Percentiles rank a stretch among this genome's conserved stretches.
Evolutionary conservation across 768 basidiomycete species (phyloP).

Genomic region (Calocera viscosa): DNA sequence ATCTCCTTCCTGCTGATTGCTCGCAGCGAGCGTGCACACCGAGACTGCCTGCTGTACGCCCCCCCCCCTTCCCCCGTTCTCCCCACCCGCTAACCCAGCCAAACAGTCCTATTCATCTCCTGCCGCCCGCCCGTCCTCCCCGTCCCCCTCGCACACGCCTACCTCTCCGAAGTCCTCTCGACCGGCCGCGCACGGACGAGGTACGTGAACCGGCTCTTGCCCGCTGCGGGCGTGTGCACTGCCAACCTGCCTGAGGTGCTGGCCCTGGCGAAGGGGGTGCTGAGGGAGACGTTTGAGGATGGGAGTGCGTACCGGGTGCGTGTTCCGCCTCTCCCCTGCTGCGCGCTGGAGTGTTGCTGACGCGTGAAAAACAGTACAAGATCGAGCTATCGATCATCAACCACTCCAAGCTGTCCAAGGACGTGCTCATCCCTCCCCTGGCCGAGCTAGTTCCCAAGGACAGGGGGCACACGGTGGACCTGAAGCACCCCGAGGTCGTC

Average conservation of each 20-base stretch:
- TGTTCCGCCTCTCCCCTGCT: conserved; percentile 20
- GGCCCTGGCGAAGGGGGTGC: conserved; percentile 42
- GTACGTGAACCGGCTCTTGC: conserved; percentile 55
- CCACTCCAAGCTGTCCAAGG: conserved; percentile 54
- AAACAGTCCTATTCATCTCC: conserved; percentile 62
- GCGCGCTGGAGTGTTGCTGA: too few relatives aligned
- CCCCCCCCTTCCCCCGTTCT: not conserved
- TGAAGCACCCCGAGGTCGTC: conserved; percentile 56
- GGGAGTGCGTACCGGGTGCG: conserved; percentile 34
- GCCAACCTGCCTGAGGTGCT: conserved; percentile 62
- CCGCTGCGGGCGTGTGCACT: conserved; percentile 52
- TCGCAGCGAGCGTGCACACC: conserved; percentile 58
- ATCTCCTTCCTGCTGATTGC: conserved; percentile 11
- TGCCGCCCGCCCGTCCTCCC: conserved; percentile 70
- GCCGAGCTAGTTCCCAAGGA: conserved; percentile 53
- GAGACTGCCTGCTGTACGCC: conserved; percentile 63
- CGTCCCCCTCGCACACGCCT: conserved; percentile 50
- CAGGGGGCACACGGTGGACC: conserved; percentile 47
- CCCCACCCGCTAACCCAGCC: conserved; percentile 7
- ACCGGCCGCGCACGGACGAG: conserved; percentile 56
- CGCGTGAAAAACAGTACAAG: conserved; percentile 47
- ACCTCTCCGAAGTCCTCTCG: conserved; percentile 47
- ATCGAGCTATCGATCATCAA: conserved; percentile 65
- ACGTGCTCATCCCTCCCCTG: conserved; percentile 49
- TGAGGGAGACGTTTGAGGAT: conserved; percentile 41